Percentiles rank a stretch among this genome's conserved stretches.
Conservation (phyloP, 768 basidiomycete species). For the Kockovaella imperatae region DNA sequence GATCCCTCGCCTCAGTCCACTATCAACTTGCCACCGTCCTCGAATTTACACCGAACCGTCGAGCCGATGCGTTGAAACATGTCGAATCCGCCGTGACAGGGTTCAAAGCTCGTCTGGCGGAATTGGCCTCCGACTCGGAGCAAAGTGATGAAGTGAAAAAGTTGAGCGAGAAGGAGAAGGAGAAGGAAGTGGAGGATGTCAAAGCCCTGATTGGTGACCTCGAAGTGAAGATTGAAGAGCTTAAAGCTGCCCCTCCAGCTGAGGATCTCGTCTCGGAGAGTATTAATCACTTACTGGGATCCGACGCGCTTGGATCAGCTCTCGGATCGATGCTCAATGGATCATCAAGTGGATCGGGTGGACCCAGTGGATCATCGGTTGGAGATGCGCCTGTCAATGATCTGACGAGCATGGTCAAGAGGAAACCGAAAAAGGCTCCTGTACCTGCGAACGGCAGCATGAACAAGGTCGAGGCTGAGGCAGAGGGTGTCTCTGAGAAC, state of each 20-base stretch:
- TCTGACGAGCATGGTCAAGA: slow-evolving; percentile 73
- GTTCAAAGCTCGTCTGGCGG: slow-evolving; percentile 54
- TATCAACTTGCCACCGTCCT: slow-evolving; percentile 90
- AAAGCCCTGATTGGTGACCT: slow-evolving; percentile 69
- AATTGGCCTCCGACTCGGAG: slow-evolving; percentile 43
- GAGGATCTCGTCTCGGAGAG: slow-evolving; percentile 37
- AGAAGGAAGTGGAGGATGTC: slow-evolving; percentile 71
- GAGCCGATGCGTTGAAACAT: slow-evolving; percentile 71
- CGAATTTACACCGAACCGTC: slow-evolving; percentile 76
- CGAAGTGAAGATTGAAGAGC: slow-evolving; percentile 84
- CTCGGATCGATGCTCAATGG: background rate
- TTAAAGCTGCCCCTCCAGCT: slow-evolving; percentile 64
- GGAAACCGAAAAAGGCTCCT: slow-evolving; percentile 56
- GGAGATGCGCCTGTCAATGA: slow-evolving; percentile 57
- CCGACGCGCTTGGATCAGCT: slow-evolving; percentile 1
- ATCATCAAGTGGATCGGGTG: background rate
- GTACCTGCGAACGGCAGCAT: slow-evolving; percentile 4
- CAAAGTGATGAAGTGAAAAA: slow-evolving; percentile 17
- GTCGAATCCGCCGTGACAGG: slow-evolving; percentile 73
- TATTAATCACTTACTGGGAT: slow-evolving; percentile 39
- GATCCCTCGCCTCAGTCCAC: slow-evolving; percentile 87
- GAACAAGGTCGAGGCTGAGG: background rate
- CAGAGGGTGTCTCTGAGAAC: slow-evolving; percentile 10
- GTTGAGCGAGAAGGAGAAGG: slow-evolving; percentile 58
- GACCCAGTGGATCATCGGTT: background rate